Evolutionary conservation across 768 basidiomycete species (phyloP), one percentile per base, ranked within the genome.

Genomic region (Candolleomyces aberdarensis): DNA sequence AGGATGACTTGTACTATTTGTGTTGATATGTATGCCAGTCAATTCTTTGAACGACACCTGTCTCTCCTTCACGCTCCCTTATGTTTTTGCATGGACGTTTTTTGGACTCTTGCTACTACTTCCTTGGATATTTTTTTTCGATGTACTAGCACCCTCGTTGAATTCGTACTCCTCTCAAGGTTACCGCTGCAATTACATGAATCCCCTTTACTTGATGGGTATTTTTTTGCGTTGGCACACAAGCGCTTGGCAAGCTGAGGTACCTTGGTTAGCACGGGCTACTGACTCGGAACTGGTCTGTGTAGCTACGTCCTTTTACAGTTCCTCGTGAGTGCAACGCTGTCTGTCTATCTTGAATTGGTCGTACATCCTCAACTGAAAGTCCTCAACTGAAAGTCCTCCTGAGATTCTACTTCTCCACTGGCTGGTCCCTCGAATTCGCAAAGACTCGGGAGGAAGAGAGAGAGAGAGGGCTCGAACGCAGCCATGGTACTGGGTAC

Each of bases 401-500:
- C 1, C 26, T 26, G 26, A 13, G 41, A 43, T n/a, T n/a, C 13
- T n/a, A 43, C n/a, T 1, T n/a, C 2, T 43, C 11, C 41, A n/a
- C 11, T 43, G 41, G 5, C 41, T n/a, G 5, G 41, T n/a, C 11
- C 13, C 41, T 9, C 13, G 3, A 43, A 43, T 43, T 13, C 76
- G 74, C 66, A 81, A 76, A 63, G 84, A 89, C 26, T 26, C 26
- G 2, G 26, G 26, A 26, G 26, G 26, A n/a, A n/a, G n/a, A n/a
- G n/a, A n/a, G n/a, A 64, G 90, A 91, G 58, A 84, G 90, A 65
- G 86, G 89, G 62, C 69, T 91, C 17, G 90, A 91, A 68, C 76
- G 83, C 48, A 84, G 83, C 57, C 91, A 89, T 71, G 90, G 89
- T 26, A 91, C 87, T 48, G 71, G 67, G 14, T 17, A 43, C 5